A percentile compares a stretch with the other conserved stretches of the same genome.
Evolutionary conservation across 192 early-diverging fungal genomes (phyloP).

Genomic region (Helicostylum pulchrum): DNA sequence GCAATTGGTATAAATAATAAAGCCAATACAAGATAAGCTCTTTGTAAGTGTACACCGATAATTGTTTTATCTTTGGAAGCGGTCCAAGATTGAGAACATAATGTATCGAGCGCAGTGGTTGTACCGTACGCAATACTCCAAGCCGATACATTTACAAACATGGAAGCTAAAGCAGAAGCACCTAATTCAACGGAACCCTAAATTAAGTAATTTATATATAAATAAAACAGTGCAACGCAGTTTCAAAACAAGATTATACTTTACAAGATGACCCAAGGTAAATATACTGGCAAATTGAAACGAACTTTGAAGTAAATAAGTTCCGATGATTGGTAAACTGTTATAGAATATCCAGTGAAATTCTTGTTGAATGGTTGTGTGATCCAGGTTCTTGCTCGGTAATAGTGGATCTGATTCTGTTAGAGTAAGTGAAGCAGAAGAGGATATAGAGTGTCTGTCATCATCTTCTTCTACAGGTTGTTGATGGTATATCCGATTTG

Average conservation of each 20-base stretch:
- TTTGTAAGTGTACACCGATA: constrained; percentile 68
- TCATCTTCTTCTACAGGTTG: background rate
- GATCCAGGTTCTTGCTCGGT: constrained; percentile 2
- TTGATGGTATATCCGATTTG: constrained; percentile 6
- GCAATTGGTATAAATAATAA: constrained; percentile 32
- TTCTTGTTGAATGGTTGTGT: constrained; percentile 15
- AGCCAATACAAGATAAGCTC: constrained; percentile 25
- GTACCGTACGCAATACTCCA: constrained; percentile 66
- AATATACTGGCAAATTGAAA: constrained; percentile 32
- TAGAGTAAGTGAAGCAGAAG: constrained; percentile 6
- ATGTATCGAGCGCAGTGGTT: constrained; percentile 71
- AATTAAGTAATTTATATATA: background rate
- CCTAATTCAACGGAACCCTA: constrained; percentile 58
- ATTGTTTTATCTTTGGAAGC: constrained; percentile 57
- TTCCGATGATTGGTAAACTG: constrained; percentile 33
- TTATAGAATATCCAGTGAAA: constrained; percentile 36
- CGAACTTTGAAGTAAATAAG: constrained; percentile 33
- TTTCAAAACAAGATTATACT: background rate
- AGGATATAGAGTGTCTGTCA: constrained; percentile 1
- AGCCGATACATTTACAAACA: constrained; percentile 67
- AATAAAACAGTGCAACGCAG: no score
- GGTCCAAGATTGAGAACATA: constrained; percentile 71
- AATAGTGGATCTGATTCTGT: constrained; percentile 11
- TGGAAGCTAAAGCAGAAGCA: constrained; percentile 67
- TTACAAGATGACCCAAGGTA: constrained; percentile 32